Percentiles rank a stretch among this genome's conserved stretches.
Evolutionary conservation across 768 basidiomycete genomes (phyloP).

Genomic region (Naganishia vishniacii): DNA sequence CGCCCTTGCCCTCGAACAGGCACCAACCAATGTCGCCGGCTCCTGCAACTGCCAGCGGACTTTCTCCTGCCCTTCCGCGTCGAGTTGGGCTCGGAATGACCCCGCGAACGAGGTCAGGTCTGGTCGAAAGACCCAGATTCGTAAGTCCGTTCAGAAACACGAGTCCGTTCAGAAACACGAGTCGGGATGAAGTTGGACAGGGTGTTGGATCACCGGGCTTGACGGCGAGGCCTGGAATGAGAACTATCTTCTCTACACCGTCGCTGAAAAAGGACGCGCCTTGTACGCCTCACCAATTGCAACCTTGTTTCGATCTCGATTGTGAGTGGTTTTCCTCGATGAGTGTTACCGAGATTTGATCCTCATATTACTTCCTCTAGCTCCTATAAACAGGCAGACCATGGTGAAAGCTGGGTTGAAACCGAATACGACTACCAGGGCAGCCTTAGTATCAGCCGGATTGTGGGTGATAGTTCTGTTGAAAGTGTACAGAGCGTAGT

Average conservation of each 20-base stretch:
- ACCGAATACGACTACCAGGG: neutral
- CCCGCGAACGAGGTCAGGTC: slow-evolving; percentile 25
- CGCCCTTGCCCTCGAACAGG: slow-evolving; percentile 17
- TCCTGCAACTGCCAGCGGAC: neutral
- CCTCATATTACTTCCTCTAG: neutral
- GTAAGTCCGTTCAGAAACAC: slow-evolving; percentile 40
- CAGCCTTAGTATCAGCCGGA: neutral
- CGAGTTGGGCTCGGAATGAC: slow-evolving; percentile 41
- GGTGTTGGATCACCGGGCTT: neutral
- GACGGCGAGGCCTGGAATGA: neutral
- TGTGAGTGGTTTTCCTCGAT: neutral
- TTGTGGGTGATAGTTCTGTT: neutral
- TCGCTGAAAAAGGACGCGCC: neutral
- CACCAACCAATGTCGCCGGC: slow-evolving; percentile 32
- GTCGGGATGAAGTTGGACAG: neutral
- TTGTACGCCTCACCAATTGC: neutral
- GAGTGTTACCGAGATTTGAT: too few species aligned
- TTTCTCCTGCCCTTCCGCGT: slow-evolving; percentile 27
- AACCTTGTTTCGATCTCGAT: slow-evolving; percentile 13
- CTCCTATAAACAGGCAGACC: neutral
- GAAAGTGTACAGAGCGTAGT: slow-evolving; percentile 21
- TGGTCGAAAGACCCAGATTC: slow-evolving; percentile 31
- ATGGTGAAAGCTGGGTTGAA: slow-evolving; percentile 1
- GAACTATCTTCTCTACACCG: neutral
- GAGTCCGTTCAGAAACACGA: slow-evolving; percentile 37